Conservation (phyloP, 345 rosid species). For the Melaleuca alternifolia region DNA sequence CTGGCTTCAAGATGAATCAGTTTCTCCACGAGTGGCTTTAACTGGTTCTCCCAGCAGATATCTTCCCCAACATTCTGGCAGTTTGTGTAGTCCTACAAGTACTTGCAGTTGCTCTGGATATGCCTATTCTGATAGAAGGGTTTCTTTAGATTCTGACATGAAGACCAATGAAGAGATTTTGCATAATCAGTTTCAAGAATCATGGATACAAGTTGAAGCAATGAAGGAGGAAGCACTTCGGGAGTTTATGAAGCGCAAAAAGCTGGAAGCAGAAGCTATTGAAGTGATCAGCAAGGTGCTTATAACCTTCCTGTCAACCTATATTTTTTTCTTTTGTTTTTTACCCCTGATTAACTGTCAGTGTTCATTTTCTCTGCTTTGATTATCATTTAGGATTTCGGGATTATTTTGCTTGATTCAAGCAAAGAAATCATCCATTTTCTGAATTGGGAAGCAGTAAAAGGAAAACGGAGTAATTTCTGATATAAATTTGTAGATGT, state of each 20-base stretch:
- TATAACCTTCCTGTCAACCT: neutral
- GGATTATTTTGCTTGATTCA: neutral
- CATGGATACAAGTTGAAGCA: conserved; percentile 16
- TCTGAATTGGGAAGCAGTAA: neutral
- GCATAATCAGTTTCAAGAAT: conserved; percentile 17
- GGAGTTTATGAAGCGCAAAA: conserved; percentile 20
- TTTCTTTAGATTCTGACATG: conserved; percentile 22
- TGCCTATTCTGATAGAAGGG: conserved; percentile 16
- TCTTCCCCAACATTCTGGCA: neutral
- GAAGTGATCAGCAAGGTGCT: conserved; percentile 43
- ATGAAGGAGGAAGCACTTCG: conserved; percentile 17
- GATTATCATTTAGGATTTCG: neutral
- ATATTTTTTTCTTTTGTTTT: neutral
- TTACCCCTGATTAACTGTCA: neutral
- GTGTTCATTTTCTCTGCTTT: neutral
- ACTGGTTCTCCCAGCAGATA: conserved; percentile 7
- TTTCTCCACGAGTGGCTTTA: conserved; percentile 1
- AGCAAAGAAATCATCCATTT: neutral
- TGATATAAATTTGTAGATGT: neutral
- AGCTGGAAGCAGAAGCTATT: conserved; percentile 32
- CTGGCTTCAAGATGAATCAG: conserved; percentile 17
- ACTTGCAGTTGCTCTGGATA: conserved; percentile 10
- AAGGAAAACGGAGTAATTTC: neutral
- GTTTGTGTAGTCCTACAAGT: conserved; percentile 13
- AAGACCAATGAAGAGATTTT: conserved; percentile 22